These are phyloP conservation scores for Fusarium torreyae DNA, from an alignment of 2,329 filamentous ascomycete species.

Conservation along the genomic window DNA sequence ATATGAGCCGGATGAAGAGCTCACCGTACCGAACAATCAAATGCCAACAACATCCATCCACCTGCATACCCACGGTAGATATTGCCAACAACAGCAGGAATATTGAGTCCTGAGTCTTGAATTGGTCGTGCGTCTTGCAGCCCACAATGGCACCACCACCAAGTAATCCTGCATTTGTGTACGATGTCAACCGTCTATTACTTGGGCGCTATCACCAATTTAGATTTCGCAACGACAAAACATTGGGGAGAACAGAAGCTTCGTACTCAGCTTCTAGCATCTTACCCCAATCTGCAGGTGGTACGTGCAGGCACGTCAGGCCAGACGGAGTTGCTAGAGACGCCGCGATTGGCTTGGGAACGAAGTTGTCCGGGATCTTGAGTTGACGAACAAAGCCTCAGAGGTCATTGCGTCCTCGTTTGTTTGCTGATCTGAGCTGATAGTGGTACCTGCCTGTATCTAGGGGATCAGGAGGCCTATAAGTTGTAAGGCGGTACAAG, in stretches of 20 bases:
- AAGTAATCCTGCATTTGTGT: conserved; percentile 18
- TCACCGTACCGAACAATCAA: conserved; percentile 1
- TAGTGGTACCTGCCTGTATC: conserved; percentile 36
- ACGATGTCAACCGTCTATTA: conserved; percentile 6
- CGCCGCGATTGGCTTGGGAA: conserved; percentile 31
- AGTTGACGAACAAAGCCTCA: conserved; percentile 33
- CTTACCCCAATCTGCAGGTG: conserved; percentile 44
- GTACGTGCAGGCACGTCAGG: conserved; percentile 27
- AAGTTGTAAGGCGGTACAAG: no score
- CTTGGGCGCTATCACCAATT: conserved; percentile 12
- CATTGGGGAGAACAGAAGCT: conserved; percentile 25
- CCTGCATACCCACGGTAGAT: not conserved
- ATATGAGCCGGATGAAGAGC: conserved; percentile 17
- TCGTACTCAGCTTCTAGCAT: conserved; percentile 44
- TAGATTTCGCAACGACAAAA: conserved; percentile 13
- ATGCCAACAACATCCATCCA: not conserved
- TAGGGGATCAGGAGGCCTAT: conserved; percentile 42
- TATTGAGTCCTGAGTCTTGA: not conserved
- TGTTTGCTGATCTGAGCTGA: conserved; percentile 41
- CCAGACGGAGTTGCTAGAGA: conserved; percentile 20
- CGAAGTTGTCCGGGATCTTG: conserved; percentile 24
- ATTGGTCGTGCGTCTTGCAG: not conserved
- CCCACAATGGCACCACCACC: conserved; percentile 19
- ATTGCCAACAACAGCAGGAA: conserved; percentile 2
- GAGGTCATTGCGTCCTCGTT: conserved; percentile 31